These are phyloP conservation scores for Turnera subulata DNA, from an alignment of 345 rosid species.

Conservation along the genomic window DNA sequence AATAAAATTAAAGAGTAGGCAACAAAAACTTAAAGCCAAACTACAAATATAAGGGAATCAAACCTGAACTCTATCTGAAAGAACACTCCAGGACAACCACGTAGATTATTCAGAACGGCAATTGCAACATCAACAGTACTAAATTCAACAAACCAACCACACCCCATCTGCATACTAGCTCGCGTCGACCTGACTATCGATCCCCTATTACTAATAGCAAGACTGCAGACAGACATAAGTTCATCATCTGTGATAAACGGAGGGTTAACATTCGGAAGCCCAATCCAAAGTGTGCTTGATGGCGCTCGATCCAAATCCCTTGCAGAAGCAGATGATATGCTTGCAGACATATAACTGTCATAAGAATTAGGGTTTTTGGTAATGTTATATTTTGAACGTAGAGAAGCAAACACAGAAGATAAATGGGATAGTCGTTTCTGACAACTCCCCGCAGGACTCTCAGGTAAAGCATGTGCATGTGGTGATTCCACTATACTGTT, in stretches of 20 bases:
- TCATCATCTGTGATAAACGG: conserved; percentile 43
- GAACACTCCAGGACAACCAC: conserved; percentile 39
- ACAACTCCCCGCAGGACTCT: conserved; percentile 44
- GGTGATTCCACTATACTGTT: conserved; percentile 39
- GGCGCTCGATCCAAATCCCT: conserved; percentile 33
- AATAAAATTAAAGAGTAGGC: too few relatives aligned
- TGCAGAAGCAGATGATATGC: conserved; percentile 11
- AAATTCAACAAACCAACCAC: conserved; percentile 49
- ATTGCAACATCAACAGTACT: conserved; percentile 37
- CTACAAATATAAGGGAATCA: conserved; percentile 2
- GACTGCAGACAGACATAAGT: conserved; percentile 38
- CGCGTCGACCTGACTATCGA: conserved; percentile 28
- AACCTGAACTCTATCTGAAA: conserved; percentile 51
- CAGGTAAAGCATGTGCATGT: conserved; percentile 32
- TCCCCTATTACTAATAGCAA: conserved; percentile 35
- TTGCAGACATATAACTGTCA: conserved; percentile 24
- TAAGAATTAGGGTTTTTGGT: conserved; percentile 22
- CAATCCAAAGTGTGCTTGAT: conserved; percentile 40
- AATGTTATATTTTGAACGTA: conserved; percentile 38
- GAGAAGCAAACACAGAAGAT: conserved; percentile 39
- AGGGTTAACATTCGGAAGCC: conserved; percentile 30
- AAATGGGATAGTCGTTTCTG: conserved; percentile 42
- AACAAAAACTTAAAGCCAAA: too few relatives aligned
- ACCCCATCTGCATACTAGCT: conserved; percentile 31
- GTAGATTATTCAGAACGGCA: conserved; percentile 36